These are phyloP conservation scores for Leccinum subgranulosum DNA, from an alignment of 768 basidiomycete genomes.

Conservation along the genomic window DNA sequence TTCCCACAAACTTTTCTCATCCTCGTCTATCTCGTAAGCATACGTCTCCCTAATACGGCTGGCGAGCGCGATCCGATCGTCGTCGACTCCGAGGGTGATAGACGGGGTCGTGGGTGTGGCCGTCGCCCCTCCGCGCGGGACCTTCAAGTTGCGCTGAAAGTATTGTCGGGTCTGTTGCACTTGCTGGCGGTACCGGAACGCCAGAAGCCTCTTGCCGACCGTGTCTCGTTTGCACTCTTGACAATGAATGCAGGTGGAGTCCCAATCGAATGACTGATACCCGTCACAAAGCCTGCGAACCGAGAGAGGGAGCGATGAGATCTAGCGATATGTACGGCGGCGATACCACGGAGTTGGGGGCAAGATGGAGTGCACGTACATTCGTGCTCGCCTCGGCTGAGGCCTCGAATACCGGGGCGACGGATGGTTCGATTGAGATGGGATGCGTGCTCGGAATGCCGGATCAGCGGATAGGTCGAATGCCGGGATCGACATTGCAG, in stretches of 20 bases:
- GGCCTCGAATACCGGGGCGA: slow-evolving; percentile 22
- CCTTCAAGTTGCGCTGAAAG: slow-evolving; percentile 1
- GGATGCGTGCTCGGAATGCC: slow-evolving; percentile 18
- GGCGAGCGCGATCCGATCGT: slow-evolving; percentile 8
- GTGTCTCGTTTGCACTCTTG: slow-evolving; percentile 28
- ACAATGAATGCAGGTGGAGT: slow-evolving; percentile 26
- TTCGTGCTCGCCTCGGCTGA: slow-evolving; percentile 20
- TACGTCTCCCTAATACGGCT: slow-evolving; percentile 13
- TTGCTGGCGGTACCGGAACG: slow-evolving; percentile 15
- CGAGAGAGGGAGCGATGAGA: slow-evolving; percentile 5
- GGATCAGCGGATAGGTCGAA: slow-evolving; percentile 16
- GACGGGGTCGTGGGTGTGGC: background rate
- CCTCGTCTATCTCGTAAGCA: slow-evolving; percentile 22
- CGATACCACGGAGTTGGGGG: background rate
- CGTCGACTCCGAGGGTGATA: background rate
- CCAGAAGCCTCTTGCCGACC: slow-evolving; percentile 26
- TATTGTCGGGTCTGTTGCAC: background rate
- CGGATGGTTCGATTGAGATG: slow-evolving; percentile 16
- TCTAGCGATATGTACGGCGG: background rate
- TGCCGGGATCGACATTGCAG: slow-evolving; percentile 2
- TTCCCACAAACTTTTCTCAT: slow-evolving; percentile 28
- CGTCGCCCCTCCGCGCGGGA: background rate
- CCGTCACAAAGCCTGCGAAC: slow-evolving; percentile 24
- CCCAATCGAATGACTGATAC: slow-evolving; percentile 18
- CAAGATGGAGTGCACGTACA: slow-evolving; percentile 17